Conservation (phyloP, 768 basidiomycete genomes). For the Tricholomella constricta region DNA sequence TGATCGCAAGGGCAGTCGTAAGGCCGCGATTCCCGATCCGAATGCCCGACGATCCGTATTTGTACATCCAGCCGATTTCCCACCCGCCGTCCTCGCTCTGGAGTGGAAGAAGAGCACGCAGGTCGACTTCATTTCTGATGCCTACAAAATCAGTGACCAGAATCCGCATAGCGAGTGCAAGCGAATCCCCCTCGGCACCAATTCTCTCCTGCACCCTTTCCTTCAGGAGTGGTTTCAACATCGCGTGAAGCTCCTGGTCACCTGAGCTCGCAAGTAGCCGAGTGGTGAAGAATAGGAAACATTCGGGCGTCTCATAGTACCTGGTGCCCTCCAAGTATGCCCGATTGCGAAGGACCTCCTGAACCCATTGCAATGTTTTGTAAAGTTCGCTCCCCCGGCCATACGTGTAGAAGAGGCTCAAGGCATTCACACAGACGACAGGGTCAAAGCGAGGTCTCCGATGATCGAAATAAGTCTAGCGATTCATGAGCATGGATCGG, state of each 20-base stretch:
- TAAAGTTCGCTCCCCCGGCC: slow-evolving; percentile 49
- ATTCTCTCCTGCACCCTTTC: slow-evolving; percentile 52
- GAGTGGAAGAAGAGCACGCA: slow-evolving; percentile 43
- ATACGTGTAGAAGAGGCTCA: slow-evolving; percentile 51
- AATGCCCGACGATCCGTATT: slow-evolving; percentile 49
- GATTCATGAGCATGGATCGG: slow-evolving; percentile 4
- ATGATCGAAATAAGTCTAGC: slow-evolving; percentile 55
- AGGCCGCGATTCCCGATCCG: slow-evolving; percentile 57
- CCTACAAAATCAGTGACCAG: slow-evolving; percentile 44
- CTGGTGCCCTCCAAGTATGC: slow-evolving; percentile 57
- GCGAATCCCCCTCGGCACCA: slow-evolving; percentile 49
- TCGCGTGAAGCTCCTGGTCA: slow-evolving; percentile 37
- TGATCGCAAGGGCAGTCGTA: slow-evolving; percentile 54
- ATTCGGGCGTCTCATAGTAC: slow-evolving; percentile 55
- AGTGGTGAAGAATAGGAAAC: slow-evolving; percentile 53
- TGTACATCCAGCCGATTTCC: slow-evolving; percentile 58
- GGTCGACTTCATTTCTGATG: slow-evolving; percentile 44
- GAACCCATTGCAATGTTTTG: slow-evolving; percentile 49
- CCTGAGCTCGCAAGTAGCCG: slow-evolving; percentile 41
- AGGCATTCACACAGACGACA: slow-evolving; percentile 51
- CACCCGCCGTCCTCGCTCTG: slow-evolving; percentile 60
- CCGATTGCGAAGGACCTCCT: slow-evolving; percentile 49
- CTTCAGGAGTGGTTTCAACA: slow-evolving; percentile 41
- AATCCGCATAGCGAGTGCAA: slow-evolving; percentile 61
- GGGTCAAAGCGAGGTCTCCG: slow-evolving; percentile 54